Evolutionary conservation across 306 rosid species (phyloP).

Genomic region (Biancaea sappan): DNA sequence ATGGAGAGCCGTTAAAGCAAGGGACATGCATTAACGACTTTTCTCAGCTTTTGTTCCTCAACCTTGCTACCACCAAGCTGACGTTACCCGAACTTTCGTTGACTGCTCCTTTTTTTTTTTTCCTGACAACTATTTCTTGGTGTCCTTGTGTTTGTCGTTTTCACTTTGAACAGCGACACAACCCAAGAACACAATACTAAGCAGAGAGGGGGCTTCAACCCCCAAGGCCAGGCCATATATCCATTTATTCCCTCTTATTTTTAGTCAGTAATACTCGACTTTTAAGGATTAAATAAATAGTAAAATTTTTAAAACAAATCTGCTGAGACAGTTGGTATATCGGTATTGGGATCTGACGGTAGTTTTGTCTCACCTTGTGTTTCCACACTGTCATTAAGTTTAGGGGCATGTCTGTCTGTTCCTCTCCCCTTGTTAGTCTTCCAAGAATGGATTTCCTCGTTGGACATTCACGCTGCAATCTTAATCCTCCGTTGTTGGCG

Average conservation of each 20-base stretch:
- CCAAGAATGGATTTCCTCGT: conserved; percentile 4
- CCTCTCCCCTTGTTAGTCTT: conserved; percentile 9
- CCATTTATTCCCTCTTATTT: neutral
- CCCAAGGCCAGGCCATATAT: too few relatives aligned
- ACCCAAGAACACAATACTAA: neutral
- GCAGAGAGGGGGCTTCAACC: conserved; percentile 31
- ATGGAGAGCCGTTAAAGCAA: conserved; percentile 47
- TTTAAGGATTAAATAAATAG: neutral
- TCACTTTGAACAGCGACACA: conserved; percentile 29
- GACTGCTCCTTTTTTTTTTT: conserved; percentile 34
- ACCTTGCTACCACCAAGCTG: conserved; percentile 33
- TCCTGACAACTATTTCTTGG: neutral
- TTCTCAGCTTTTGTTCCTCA: conserved; percentile 50
- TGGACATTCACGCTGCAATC: too few relatives aligned
- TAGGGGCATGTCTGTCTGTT: conserved; percentile 31
- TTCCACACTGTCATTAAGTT: conserved; percentile 23
- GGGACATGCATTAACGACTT: conserved; percentile 48
- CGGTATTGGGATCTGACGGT: conserved; percentile 53
- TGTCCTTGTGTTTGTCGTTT: conserved; percentile 35
- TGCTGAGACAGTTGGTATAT: conserved; percentile 16
- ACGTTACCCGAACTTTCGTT: conserved; percentile 48
- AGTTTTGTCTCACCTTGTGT: conserved; percentile 37
- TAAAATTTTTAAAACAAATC: neutral
- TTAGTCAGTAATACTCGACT: conserved; percentile 1
- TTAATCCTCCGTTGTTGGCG: too few relatives aligned